Evolutionary conservation across 2,329 filamentous ascomycete genomes (phyloP), one percentile per base, ranked within the genome.

Genomic region (Fusarium gaditjirri): DNA sequence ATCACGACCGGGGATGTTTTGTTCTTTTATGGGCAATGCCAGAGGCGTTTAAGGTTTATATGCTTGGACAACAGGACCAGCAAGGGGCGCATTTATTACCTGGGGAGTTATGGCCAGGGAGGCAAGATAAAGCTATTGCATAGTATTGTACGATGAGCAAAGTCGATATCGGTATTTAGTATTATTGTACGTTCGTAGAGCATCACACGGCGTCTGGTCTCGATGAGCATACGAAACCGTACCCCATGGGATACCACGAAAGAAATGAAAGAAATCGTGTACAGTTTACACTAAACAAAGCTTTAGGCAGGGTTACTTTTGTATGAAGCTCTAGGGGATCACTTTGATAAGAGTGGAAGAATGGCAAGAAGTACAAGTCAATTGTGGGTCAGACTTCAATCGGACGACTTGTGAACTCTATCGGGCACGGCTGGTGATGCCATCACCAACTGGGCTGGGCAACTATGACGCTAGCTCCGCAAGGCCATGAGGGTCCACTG

Each of bases 21-120:
- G 39, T 36, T 49, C 46, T 54, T 49, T 46, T 23, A 61, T 39
- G 60, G 61, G 42, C 35, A 9, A 57, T 56, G 56, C 47, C 52
- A 14, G 54, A 31, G 69, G 69, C 61, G 56, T 70, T 54, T 39
- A 17, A 16, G 60, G 38, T 44, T 38, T 47, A 46, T 62, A 59
- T 73, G 66, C 66, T 73, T 68, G 66, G 70, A 64, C 61, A 46
- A 73, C 66, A 73, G 70, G 41, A 71, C 70, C 39, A 71, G 66
- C 70, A 73, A 62, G 35, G n/a, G 56, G 46, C 60, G 70, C 49
- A 56, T 58, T 58, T 41, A 49, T 54, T 23, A 42, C 38, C 36
- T 33, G n/a, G 47, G 58, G 39, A 42, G 47, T 39, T n/a, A 54
- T 27, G 50, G 50, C 58, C 50, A 33, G 61, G 68, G 44, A 58